Base-by-base conservation (phyloP, 148 eudicot species). In the Nepenthes mirabilis region DNA sequence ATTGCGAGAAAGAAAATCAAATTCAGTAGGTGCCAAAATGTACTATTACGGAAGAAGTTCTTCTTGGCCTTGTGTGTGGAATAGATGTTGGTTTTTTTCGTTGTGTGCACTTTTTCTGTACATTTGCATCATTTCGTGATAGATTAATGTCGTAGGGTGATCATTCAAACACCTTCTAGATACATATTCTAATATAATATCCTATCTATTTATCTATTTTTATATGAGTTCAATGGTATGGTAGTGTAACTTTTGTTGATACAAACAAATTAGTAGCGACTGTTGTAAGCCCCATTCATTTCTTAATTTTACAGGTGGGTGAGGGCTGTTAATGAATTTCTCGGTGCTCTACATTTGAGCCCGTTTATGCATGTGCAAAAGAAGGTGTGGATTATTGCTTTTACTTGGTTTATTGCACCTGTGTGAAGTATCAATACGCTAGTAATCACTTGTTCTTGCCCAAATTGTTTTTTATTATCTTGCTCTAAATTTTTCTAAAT, bases 251-350 rank as follows among this genome's bases (percentile, higher is more conserved):
- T 23, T 23, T 23, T 23, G 8, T 40, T 49, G 14, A 49, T 5
- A 6, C 52, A 12, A n/a, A 12, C 52, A 49, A 11, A 0, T 49
- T 49, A 6, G 2, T 49, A n/a, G 23, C 23, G 23, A 49, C 13
- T 11, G 52, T 49, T 11, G 11, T 49, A 11, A 10, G 52, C 14
- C 2, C 48, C 3, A 2, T 34, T 32, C 58, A 5, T 3, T 49
- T 49, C 52, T 49, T 47, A 40, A 40, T 3, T 60, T 66, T 68
- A 64, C 78, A 91, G 98, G 98, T 91, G 98, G 98, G 98, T 85
- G 35, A 77, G 94, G 65, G 98, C 94, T 10, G 66, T 64, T 63
- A 79, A 77, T 47, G 98, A 91, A 66, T 91, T 72, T 66, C 77
- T 91, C 56, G 73, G 63, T 59, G 74, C 75, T 57, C 73, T 91